phyloP scores from a whole-genome alignment of 106 monocot species.

The Platanthera zijinensis region DNA sequence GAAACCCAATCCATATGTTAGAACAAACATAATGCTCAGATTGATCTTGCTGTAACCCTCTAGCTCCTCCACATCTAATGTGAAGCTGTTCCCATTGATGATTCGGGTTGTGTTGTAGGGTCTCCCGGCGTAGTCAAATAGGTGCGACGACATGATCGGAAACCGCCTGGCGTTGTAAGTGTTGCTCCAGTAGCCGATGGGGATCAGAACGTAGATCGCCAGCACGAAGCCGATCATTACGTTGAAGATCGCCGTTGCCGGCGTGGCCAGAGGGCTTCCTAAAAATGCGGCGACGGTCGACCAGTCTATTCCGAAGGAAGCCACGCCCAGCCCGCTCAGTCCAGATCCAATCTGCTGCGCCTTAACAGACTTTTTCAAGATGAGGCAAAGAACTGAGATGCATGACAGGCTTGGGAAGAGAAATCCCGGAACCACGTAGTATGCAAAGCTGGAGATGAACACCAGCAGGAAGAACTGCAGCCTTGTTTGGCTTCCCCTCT shows the following conservation, averaged over 20 bases:
- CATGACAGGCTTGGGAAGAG: conserved; percentile 38
- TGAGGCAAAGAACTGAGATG: conserved; percentile 33
- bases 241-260: conserved; percentile 36
- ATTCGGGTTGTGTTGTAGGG: conserved; percentile 30
- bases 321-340: conserved; percentile 38
- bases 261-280: conserved; percentile 29
- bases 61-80: conserved; percentile 17
- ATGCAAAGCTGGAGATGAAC: conserved; percentile 37
- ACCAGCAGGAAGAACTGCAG: conserved; percentile 42
- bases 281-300: conserved; percentile 17
- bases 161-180: conserved; percentile 34
- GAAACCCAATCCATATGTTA: conserved; percentile 56
- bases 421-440: conserved; percentile 37
- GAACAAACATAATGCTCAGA: conserved; percentile 51
- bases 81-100: conserved; percentile 30
- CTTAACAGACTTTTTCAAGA: conserved; percentile 39
- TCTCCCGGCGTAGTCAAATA: conserved; percentile 21
- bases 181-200: conserved; percentile 43
- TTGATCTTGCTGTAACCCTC: conserved; percentile 38
- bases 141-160: conserved; percentile 24
- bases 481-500: conserved; percentile 25
- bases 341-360: conserved; percentile 58
- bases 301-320: conserved; percentile 52
- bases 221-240: conserved; percentile 23
- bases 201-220: conserved; percentile 23